Conservation (phyloP, 2,329 filamentous ascomycete genomes). For the Sordariomycetes sp. region DNA sequence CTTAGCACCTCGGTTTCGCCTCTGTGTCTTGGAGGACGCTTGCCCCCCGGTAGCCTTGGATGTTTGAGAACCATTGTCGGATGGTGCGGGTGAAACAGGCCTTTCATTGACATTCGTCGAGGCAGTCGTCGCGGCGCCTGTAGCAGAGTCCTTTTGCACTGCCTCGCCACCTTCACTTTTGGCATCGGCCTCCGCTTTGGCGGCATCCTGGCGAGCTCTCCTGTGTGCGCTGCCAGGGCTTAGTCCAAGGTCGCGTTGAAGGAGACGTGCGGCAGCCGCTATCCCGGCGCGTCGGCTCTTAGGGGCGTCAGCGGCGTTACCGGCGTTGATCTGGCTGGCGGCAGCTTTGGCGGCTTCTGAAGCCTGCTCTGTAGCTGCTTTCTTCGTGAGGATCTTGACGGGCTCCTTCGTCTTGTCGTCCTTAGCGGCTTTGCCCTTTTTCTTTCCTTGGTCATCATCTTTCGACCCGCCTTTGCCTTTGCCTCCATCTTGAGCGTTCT, state of each 20-base stretch:
- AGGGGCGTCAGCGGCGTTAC: conserved; percentile 23
- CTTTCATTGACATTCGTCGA: conserved; percentile 10
- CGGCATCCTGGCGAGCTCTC: conserved; percentile 48
- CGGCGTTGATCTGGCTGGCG: conserved; percentile 21
- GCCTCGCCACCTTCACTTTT: conserved; percentile 19
- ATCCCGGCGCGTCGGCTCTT: conserved; percentile 54
- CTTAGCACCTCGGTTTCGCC: conserved; percentile 25
- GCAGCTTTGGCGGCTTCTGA: conserved; percentile 35
- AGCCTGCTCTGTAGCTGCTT: conserved; percentile 39
- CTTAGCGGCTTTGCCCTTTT: conserved; percentile 56
- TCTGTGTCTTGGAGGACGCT: conserved; percentile 10
- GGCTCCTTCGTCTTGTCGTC: conserved; percentile 46
- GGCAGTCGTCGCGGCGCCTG: conserved; percentile 3
- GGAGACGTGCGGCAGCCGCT: conserved; percentile 52
- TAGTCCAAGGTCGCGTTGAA: conserved; percentile 58
- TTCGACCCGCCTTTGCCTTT: conserved; percentile 35
- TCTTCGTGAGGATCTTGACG: conserved; percentile 55
- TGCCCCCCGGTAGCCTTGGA: not conserved
- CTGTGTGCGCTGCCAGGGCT: conserved; percentile 54
- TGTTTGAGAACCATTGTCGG: not conserved
- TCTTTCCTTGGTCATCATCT: conserved; percentile 45
- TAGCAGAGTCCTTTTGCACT: conserved; percentile 4
- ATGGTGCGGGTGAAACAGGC: conserved; percentile 11
- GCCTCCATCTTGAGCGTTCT: conserved; percentile 47
- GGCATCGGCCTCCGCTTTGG: conserved; percentile 41